Base-by-base conservation (phyloP, 2,329 filamentous ascomycete genomes). In the Albophoma yamanashiensis region DNA sequence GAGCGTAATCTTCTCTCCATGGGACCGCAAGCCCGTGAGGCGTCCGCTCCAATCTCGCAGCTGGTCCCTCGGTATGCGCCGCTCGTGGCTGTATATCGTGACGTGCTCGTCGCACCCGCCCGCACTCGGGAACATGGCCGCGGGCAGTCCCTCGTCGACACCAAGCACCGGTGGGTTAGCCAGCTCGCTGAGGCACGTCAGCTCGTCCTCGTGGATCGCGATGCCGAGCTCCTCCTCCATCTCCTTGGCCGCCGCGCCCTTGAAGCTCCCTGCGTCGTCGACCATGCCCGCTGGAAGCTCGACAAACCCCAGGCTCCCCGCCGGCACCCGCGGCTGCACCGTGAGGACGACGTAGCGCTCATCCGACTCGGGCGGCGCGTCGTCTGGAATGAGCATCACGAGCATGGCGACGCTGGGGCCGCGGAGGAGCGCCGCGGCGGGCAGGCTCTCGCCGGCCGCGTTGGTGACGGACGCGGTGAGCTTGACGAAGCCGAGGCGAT, bases 321-420 rank as follows among this genome's bases (percentile, higher is more conserved):
- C 80, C 0, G 84, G 75, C 4, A 85, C 68, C 55, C 84, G 80
- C 27, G 84, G 80, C 70, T 86, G 84, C 36, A 86, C 78, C 0
- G 83, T 86, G 58, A 87, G 68, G 1, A 87, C 71, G 9, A 80
- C 83, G 67, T 83, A 79, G 59, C 81, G 77, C 71, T 86, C 81
- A 17, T 76, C 69, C 0, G 67, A 72, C 1, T 65, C 68, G 20
- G 63, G 59, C 7, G 67, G 57, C 1, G 65, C 70, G 66, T 85
- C 82, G 56, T 83, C 78, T 0, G 82, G 82, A 9, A 82, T 65
- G 9, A 84, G 75, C 66, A 83, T 76, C 36, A 84, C 76, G 11
- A 87, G 76, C 78, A 87, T 82, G 31, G 78, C 83, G 52, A 87
- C 83, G 66, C 78, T 81, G n/a, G 82, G 78, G 0, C 84, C 84